Evolutionary conservation across 2,329 filamentous ascomycete genomes (phyloP), one percentile per base, ranked within the genome.

Genomic region (Botrytis deweyae): DNA sequence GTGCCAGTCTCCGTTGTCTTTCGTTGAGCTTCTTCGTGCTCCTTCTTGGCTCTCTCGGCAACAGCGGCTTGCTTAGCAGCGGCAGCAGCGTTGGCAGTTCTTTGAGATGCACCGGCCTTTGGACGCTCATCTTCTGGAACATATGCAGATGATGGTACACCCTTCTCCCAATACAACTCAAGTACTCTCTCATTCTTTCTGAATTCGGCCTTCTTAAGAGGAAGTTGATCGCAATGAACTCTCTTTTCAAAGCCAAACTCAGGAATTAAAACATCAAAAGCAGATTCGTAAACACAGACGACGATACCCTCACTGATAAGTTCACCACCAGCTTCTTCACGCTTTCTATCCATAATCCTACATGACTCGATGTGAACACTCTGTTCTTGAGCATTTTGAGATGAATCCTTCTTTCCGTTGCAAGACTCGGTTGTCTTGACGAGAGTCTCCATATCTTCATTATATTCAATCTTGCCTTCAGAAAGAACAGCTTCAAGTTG

Each of bases 131-230:
- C 96, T 81, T 99, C 96, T 4, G 96, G 96, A 70, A 99, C 92
- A 79, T 97, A 99, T 3, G 95, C 93, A 62, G 95, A 98, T 76
- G 95, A 98, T 42, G 95, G 94, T 12, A 98, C 94, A 65, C 96
- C 96, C 89, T 98, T 99, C 90, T 99, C 96, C 96, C 96, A 99
- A 87, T 98, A 99, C 25, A 99, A 88, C 84, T 99, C 96, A 65
- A 99, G 88, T 44, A 98, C 90, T 73, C 96, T 91, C 85, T 95
- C 93, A 82, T 97, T 94, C 87, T 98, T 98, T 83, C 97, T 91
- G 84, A 96, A 99, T 82, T 99, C 96, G n/a, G 96, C 96, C 87
- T 99, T 99, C 89, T 98, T 95, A 78, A 99, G 86, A 44, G 96
- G 96, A 81, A 99, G 87, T 86, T 99, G 96, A 81, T 99, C 96